These are phyloP conservation scores for Trichoderma hamatum DNA, from an alignment of 2,329 filamentous ascomycete species.

Conservation along the genomic window DNA sequence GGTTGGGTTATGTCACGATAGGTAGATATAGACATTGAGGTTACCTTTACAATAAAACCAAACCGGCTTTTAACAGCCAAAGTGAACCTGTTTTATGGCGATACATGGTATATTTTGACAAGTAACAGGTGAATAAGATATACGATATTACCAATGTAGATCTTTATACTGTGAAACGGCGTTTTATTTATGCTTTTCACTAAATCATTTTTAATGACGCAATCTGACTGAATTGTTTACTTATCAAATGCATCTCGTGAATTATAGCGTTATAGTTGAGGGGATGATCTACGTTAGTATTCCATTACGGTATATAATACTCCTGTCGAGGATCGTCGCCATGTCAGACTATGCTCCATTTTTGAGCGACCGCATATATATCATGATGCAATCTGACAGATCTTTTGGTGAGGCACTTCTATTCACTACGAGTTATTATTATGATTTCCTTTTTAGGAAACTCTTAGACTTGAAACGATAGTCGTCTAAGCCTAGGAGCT, in stretches of 20 bases:
- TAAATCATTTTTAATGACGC: neutral
- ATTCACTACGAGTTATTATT: constrained; percentile 1
- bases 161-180: neutral
- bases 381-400: constrained; percentile 16
- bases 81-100: neutral
- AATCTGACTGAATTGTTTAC: neutral
- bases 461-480: neutral
- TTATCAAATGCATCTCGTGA: neutral
- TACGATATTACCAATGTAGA: neutral
- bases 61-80: neutral
- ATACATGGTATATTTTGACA: neutral
- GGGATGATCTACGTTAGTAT: constrained; percentile 3
- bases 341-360: neutral
- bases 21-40: neutral
- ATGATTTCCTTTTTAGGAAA: neutral
- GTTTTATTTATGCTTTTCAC: neutral
- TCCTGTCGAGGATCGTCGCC: neutral
- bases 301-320: neutral
- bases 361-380: neutral
- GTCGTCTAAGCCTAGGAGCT: neutral
- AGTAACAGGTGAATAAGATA: neutral
- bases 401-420: neutral
- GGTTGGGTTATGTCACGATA: neutral
- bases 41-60: neutral
- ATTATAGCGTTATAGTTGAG: neutral